Conservation (phyloP, 441 rosid species). For the Pelargonium cotyledonis region DNA sequence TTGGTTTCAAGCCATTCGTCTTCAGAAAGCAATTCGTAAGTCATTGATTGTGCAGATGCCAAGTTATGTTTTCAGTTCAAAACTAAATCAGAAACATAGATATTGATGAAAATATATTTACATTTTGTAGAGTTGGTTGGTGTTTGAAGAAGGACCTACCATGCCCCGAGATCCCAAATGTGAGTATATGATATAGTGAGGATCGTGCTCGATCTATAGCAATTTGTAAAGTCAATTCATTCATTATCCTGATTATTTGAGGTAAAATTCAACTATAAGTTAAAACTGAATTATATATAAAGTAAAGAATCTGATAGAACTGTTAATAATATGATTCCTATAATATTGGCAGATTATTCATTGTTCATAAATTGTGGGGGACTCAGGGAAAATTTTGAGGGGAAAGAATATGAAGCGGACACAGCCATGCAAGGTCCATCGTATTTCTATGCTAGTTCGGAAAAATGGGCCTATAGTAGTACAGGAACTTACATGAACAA, state of each 20-base stretch:
- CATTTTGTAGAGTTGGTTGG: constrained; percentile 48
- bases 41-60: constrained; percentile 13
- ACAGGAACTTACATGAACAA: constrained; percentile 41
- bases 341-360: constrained; percentile 42
- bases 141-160: constrained; percentile 60
- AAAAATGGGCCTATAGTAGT: constrained; percentile 73
- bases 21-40: constrained; percentile 46
- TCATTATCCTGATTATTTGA: not conserved
- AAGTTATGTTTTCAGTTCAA: not conserved
- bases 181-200: constrained; percentile 25
- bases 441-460: constrained; percentile 23
- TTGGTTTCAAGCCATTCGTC: constrained; percentile 49
- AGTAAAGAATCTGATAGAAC: not conserved
- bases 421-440: constrained; percentile 27
- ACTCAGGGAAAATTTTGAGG: not conserved
- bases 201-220: not conserved
- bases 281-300: too few species aligned
- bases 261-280: not conserved
- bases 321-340: not conserved
- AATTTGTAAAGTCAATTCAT: not conserved
- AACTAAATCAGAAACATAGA: not conserved
- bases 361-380: constrained; percentile 86
- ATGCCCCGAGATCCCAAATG: constrained; percentile 39
- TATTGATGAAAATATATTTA: not conserved
- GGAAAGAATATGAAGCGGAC: constrained; percentile 46